Conservation (phyloP, 2,329 filamentous ascomycete genomes). For the Aspergillus sp. region DNA sequence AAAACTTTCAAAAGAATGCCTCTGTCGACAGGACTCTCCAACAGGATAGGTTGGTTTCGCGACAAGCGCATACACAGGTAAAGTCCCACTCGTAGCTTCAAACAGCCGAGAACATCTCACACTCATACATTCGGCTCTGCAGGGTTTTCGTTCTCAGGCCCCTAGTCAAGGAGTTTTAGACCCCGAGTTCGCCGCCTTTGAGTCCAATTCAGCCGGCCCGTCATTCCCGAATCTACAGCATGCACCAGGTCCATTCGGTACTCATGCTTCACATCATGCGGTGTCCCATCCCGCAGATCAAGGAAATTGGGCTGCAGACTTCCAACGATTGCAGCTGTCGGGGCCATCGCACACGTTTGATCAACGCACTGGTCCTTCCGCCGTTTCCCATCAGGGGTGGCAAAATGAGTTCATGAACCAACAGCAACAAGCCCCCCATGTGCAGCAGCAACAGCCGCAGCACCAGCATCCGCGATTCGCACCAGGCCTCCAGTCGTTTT, state of each 20-base stretch:
- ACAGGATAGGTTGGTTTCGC: constrained; percentile 65
- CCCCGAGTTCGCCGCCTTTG: constrained; percentile 69
- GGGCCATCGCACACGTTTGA: constrained; percentile 44
- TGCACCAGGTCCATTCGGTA: constrained; percentile 26
- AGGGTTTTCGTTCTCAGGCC: constrained; percentile 64
- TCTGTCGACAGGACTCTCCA: constrained; percentile 69
- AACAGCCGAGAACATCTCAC: not conserved
- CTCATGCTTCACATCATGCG: constrained; percentile 25
- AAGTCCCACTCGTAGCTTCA: constrained; percentile 11
- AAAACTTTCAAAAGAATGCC: constrained; percentile 70
- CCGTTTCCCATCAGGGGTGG: constrained; percentile 48
- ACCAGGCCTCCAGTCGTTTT: constrained; percentile 31
- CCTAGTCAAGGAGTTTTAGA: constrained; percentile 58
- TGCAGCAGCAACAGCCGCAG: constrained; percentile 24
- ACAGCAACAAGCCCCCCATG: constrained; percentile 21
- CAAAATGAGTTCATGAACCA: constrained; percentile 60
- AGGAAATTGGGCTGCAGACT: constrained; percentile 47
- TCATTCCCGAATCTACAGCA: constrained; percentile 40
- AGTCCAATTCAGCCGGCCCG: constrained; percentile 40
- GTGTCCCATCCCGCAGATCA: constrained; percentile 21
- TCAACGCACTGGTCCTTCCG: constrained; percentile 46
- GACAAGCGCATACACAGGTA: constrained; percentile 58
- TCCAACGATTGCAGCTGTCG: constrained; percentile 45
- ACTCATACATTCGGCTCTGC: not conserved
- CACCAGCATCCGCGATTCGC: constrained; percentile 21